phyloP scores from a whole-genome alignment of 257 asterid genomes.

The Scutellaria baicalensis region DNA sequence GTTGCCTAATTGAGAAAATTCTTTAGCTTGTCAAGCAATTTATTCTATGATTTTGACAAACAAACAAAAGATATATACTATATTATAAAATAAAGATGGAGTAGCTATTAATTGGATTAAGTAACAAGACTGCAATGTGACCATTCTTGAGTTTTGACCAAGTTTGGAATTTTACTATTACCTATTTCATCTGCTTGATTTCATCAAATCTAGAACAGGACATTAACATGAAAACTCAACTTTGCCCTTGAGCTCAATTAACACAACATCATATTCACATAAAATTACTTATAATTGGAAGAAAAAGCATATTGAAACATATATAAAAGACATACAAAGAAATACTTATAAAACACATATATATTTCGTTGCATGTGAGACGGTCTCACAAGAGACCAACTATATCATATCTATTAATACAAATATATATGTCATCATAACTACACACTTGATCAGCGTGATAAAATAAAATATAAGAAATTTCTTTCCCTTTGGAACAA shows the following conservation, averaged over 20 bases:
- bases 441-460: no score
- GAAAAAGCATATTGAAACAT: no score
- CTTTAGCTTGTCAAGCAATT: slow-evolving; percentile 5
- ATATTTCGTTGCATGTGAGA: no score
- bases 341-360: no score
- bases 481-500: no score
- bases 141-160: slow-evolving; percentile 19
- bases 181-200: not conserved
- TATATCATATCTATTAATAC: no score
- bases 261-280: no score
- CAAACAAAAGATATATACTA: not conserved
- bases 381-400: no score
- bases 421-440: no score
- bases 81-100: not conserved
- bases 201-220: not conserved
- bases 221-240: not conserved
- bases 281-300: no score
- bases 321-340: no score
- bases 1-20: not conserved
- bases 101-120: slow-evolving; percentile 2
- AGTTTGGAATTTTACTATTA: not conserved
- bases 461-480: no score
- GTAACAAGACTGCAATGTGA: slow-evolving; percentile 3
- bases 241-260: not conserved
- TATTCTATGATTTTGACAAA: slow-evolving; percentile 11